Evolutionary conservation across 2,329 filamentous ascomycete species (phyloP), one percentile per base, ranked within the genome.

Genomic region (Neurospora sp.): DNA sequence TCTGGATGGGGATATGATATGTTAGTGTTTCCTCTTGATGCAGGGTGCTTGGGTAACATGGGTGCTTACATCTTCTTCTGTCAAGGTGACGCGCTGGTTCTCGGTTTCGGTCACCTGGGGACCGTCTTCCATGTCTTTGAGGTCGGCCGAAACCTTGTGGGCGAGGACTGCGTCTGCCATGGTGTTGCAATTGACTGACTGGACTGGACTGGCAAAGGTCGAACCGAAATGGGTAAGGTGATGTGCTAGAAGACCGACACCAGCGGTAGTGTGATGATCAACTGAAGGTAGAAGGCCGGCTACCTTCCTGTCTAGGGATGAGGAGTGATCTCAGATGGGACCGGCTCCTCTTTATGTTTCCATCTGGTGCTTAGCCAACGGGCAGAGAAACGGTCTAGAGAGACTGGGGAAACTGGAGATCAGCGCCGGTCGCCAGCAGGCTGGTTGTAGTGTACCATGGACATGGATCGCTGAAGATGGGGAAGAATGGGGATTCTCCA

Each of bases 1-100:
- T 86, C 82, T 83, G 52, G 46, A 57, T 28, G 43, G 46, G 17
- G n/a, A 19, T 23, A 8, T 15, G 19, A 23, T 5, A 4, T 57
- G 46, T 57, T 17, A 57, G 46, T 12, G 10, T 6, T 23, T 38
- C 10, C 8, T 38, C 8, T 38, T 38, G 37, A 36, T 36, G 33
- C 5, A 6, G 8, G 33, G 33, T 36, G 33, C 33, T 1, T 36
- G 33, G 33, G 33, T 36, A 36, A 8, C 6, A 6, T 11, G 0
- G 37, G 37, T 38, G 38, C 38, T 28, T 17, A 62, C 52, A 1
- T 62, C 52, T 62, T 62, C 52, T 8, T 62, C 28, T 17, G 52
- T 62, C 2, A 62, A 3, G 2, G 52, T 36, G 52, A 62, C 52
- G 15, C 52, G 52, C 28, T 62, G 52, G 52, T 62, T 62, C 28